phyloP scores from a whole-genome alignment of 805 yeast genomes.

The Zygosaccharomyces gambellarensis region DNA sequence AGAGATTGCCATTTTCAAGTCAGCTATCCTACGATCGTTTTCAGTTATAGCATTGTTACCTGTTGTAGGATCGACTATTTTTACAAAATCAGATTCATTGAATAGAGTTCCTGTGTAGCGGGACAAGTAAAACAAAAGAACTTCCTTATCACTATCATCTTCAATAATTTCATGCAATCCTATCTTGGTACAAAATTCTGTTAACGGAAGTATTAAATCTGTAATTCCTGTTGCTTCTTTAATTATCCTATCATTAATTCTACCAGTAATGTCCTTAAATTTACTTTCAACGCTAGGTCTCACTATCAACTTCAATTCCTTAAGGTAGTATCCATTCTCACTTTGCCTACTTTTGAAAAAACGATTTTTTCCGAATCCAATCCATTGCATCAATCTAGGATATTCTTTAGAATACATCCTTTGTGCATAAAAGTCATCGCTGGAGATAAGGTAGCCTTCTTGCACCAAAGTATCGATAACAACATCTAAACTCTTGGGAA shows the following conservation, averaged over 20 bases:
- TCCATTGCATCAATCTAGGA: slow-evolving; percentile 14
- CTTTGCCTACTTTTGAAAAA: slow-evolving; percentile 15
- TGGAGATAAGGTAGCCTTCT: slow-evolving; percentile 29
- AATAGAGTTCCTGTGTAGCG: slow-evolving; percentile 16
- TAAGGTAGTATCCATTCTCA: slow-evolving; percentile 18
- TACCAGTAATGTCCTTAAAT: slow-evolving; percentile 8
- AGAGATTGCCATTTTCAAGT: slow-evolving; percentile 30
- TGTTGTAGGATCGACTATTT: slow-evolving; percentile 19
- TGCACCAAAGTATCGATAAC: slow-evolving; percentile 34
- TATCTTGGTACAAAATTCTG: slow-evolving; percentile 16
- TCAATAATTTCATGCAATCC: slow-evolving; percentile 9
- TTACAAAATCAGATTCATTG: slow-evolving; percentile 15
- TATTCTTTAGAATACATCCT: slow-evolving; percentile 3
- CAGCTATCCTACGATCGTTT: slow-evolving; percentile 33
- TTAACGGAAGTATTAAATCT: slow-evolving; percentile 20
- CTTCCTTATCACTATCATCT: slow-evolving; percentile 14
- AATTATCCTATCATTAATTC: slow-evolving; percentile 16
- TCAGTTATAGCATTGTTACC: slow-evolving; percentile 27
- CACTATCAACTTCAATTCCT: slow-evolving; percentile 16
- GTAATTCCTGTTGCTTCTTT: slow-evolving; percentile 18
- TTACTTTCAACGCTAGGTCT: slow-evolving; percentile 13
- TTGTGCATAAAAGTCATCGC: slow-evolving; percentile 22
- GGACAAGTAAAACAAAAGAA: slow-evolving; percentile 20
- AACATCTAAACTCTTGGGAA: slow-evolving; percentile 36
- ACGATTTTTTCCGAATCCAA: slow-evolving; percentile 9